A percentile compares a stretch with the other conserved stretches of the same genome.
These are phyloP conservation scores for Wickerhamiella kazuoi DNA, from an alignment of 805 yeast genomes.

Conservation along the genomic window DNA sequence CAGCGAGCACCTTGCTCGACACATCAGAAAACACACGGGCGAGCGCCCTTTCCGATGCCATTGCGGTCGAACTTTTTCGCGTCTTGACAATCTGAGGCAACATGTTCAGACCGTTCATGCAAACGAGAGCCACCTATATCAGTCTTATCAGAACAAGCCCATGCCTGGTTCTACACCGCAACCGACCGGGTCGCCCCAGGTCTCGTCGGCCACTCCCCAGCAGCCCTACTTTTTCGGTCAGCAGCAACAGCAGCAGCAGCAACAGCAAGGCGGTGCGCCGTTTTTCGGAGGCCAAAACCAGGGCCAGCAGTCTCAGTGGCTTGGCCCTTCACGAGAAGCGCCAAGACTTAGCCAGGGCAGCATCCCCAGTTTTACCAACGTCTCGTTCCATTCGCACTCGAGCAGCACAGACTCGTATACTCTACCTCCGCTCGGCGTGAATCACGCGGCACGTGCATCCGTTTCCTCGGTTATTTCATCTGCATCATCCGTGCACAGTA, in stretches of 20 bases:
- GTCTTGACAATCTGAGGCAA: constrained; percentile 78
- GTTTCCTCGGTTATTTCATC: constrained; percentile 2
- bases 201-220: neutral
- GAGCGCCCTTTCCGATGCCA: constrained; percentile 84
- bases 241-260: constrained; percentile 4
- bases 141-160: constrained; percentile 6
- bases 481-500: constrained; percentile 6
- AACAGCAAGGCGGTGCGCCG: constrained; percentile 2
- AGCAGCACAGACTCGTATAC: neutral
- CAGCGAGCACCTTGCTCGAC: constrained; percentile 83
- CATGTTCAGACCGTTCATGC: constrained; percentile 77
- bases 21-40: constrained; percentile 84
- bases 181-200: neutral
- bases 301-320: neutral
- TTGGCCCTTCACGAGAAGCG: neutral
- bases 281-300: neutral
- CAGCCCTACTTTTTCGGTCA: neutral
- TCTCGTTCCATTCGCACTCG: neutral
- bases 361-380: neutral
- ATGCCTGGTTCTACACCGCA: neutral
- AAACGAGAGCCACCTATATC: constrained; percentile 23
- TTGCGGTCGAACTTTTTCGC: constrained; percentile 55
- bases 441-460: neutral
- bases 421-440: neutral
- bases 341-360: neutral